A percentile compares a stretch with the other conserved stretches of the same genome.
phyloP scores from a whole-genome alignment of 2,329 filamentous ascomycete species.

The Monosporascus sp. region DNA sequence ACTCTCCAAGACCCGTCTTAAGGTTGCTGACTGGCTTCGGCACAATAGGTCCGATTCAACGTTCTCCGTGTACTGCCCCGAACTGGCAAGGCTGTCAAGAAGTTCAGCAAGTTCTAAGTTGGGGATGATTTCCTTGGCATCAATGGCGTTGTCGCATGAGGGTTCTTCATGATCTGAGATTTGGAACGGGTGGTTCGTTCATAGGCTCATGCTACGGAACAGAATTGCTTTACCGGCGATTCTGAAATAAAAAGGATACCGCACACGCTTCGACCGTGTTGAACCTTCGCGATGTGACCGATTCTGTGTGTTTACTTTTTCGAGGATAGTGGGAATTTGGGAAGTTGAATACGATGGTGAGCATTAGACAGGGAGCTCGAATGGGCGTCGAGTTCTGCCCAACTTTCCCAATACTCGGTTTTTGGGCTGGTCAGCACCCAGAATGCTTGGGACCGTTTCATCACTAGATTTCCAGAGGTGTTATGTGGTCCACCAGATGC shows the following conservation, averaged over 20 bases:
- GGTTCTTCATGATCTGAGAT: slow-evolving; percentile 35
- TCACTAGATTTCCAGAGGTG: too few species aligned
- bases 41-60: slow-evolving; percentile 88
- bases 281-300: not conserved
- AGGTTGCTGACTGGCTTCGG: slow-evolving; percentile 3
- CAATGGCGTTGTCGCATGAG: slow-evolving; percentile 48
- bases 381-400: too few species aligned
- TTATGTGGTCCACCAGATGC: too few species aligned
- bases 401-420: too few species aligned
- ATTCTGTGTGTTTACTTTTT: not conserved
- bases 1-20: not conserved
- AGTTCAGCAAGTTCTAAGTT: slow-evolving; percentile 96
- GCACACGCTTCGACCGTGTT: not conserved
- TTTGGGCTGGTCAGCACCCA: too few species aligned
- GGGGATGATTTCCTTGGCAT: slow-evolving; percentile 43
- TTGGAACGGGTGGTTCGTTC: slow-evolving; percentile 31
- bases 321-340: too few species aligned
- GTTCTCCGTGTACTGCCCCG: slow-evolving; percentile 96
- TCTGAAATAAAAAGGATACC: slow-evolving; percentile 26
- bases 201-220: slow-evolving; percentile 30
- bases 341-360: too few species aligned
- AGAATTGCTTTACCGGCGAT: slow-evolving; percentile 26
- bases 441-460: too few species aligned
- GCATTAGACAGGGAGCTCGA: too few species aligned
- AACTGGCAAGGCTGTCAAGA: slow-evolving; percentile 96